These are phyloP conservation scores for Rhodotorula kratochvilovae DNA, from an alignment of 768 basidiomycete species.

Conservation along the genomic window DNA sequence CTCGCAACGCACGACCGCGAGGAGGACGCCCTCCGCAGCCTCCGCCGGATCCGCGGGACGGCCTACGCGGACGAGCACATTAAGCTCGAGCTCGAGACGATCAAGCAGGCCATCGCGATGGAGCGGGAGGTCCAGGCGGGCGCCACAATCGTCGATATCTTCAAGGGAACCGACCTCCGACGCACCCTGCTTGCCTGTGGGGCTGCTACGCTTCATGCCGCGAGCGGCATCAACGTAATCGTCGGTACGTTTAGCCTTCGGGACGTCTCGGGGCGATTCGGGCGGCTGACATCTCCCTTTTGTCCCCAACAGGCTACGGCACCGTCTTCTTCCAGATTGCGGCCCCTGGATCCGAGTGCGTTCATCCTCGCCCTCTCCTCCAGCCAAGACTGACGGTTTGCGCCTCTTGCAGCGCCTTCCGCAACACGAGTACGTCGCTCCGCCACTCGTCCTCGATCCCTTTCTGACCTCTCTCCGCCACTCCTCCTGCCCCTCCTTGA, in stretches of 20 bases:
- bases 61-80: slow-evolving; percentile 1
- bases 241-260: slow-evolving; percentile 12
- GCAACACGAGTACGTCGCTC: slow-evolving; percentile 15
- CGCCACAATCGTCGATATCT: slow-evolving; percentile 17
- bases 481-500: background rate
- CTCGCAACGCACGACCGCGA: slow-evolving; percentile 19
- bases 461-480: too few species aligned
- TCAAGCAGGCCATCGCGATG: slow-evolving; percentile 4
- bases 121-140: slow-evolving; percentile 8
- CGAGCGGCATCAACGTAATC: slow-evolving; percentile 20
- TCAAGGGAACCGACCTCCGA: slow-evolving; percentile 21
- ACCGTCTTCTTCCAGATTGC: background rate
- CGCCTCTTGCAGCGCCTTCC: slow-evolving; percentile 30
- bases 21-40: slow-evolving; percentile 2
- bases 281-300: too few species aligned
- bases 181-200: slow-evolving; percentile 15
- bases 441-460: background rate
- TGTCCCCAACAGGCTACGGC: too few species aligned
- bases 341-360: slow-evolving; percentile 6
- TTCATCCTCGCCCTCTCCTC: background rate
- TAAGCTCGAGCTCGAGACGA: slow-evolving; percentile 13
- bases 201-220: slow-evolving; percentile 25
- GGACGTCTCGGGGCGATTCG: slow-evolving; percentile 6
- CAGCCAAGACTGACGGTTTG: background rate
- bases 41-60: background rate